Percentiles rank a stretch among this genome's conserved stretches.
phyloP scores from a whole-genome alignment of 2,329 filamentous ascomycete species.

The Aspergillus persii region DNA sequence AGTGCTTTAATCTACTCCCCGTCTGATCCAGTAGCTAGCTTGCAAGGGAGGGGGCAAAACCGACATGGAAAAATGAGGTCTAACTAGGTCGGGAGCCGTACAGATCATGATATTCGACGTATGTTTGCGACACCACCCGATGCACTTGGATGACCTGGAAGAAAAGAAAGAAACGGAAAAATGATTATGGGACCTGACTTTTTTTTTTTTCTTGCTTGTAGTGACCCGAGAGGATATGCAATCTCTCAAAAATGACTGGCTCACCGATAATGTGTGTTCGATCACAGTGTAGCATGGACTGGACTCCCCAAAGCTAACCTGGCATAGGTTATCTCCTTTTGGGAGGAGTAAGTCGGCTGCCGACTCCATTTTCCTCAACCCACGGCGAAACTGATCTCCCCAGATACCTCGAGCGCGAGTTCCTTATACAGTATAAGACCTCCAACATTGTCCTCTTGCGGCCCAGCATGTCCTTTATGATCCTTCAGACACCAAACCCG shows the following conservation, averaged over 20 bases:
- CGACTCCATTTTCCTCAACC: neutral
- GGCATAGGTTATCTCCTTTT: constrained; percentile 84
- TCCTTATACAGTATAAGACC: constrained; percentile 73
- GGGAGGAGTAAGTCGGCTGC: constrained; percentile 73
- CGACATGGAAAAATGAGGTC: neutral
- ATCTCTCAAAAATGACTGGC: constrained; percentile 86
- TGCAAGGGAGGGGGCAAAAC: neutral
- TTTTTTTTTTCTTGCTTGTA: constrained; percentile 34
- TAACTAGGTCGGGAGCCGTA: constrained; percentile 13
- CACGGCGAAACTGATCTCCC: constrained; percentile 11
- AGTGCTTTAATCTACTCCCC: constrained; percentile 37
- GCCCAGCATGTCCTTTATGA: constrained; percentile 87
- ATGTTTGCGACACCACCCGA: constrained; percentile 30
- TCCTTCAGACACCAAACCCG: constrained; percentile 69
- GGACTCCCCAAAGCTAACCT: constrained; percentile 21
- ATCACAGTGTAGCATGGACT: constrained; percentile 6
- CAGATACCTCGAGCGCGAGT: constrained; percentile 83
- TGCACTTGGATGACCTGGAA: neutral
- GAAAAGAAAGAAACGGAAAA: neutral
- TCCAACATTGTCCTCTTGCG: constrained; percentile 87
- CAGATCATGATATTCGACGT: constrained; percentile 66
- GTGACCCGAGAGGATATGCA: constrained; percentile 89
- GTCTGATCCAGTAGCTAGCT: neutral
- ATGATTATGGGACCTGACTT: neutral
- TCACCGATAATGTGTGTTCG: constrained; percentile 81